phyloP scores from a whole-genome alignment of 148 eudicot genomes.

The Camellia granthamiana region DNA sequence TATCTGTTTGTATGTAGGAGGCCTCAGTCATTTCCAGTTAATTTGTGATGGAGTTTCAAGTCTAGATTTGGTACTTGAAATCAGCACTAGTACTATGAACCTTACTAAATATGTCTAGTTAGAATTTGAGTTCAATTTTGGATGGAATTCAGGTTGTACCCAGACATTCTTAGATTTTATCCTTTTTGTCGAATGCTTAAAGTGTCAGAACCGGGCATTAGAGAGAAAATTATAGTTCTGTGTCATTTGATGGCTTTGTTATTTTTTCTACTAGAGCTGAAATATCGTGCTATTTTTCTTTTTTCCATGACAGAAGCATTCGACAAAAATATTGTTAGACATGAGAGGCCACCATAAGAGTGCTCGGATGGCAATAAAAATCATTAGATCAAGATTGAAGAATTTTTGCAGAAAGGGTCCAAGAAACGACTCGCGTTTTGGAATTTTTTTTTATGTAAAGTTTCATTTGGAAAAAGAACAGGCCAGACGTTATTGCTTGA shows the following conservation, averaged over 20 bases:
- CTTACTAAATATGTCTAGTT: not conserved
- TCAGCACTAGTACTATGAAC: not conserved
- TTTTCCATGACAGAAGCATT: constrained; percentile 16
- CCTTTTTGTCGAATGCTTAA: not conserved
- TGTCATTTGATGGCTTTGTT: not conserved
- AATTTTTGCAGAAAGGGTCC: constrained; percentile 1
- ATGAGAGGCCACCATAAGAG: constrained; percentile 12
- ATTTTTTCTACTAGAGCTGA: not conserved
- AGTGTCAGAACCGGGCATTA: not conserved
- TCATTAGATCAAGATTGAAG: constrained; percentile 1
- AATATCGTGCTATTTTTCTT: not conserved
- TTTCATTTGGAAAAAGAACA: not conserved
- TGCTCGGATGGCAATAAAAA: constrained; percentile 6
- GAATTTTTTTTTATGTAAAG: constrained; percentile 8
- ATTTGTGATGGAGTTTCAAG: not conserved
- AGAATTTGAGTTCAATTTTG: not conserved
- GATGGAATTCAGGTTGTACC: not conserved
- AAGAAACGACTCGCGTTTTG: not conserved
- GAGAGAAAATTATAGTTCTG: not conserved
- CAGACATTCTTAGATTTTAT: no score
- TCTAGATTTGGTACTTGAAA: not conserved
- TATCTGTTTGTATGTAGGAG: not conserved
- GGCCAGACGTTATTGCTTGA: not conserved
- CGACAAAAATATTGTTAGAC: not conserved
- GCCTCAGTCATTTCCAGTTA: not conserved